Percentiles rank a stretch among this genome's conserved stretches.
These are phyloP conservation scores for Lepiota brunneoincarnata DNA, from an alignment of 768 basidiomycete genomes.

Conservation along the genomic window DNA sequence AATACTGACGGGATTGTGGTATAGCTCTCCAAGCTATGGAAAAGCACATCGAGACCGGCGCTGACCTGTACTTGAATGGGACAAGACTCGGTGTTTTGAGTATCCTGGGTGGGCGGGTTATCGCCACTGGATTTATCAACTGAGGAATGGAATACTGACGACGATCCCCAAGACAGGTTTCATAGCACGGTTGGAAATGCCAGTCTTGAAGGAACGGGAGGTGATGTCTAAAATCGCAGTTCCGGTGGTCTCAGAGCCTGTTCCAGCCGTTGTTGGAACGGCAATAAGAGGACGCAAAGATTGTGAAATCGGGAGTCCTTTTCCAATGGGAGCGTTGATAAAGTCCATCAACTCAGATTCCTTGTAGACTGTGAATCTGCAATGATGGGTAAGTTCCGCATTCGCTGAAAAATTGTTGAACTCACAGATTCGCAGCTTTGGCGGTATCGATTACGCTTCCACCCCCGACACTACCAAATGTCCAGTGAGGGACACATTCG, in stretches of 20 bases:
- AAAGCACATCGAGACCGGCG: conserved; percentile 92
- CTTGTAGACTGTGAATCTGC: conserved; percentile 85
- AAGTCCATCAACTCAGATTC: conserved; percentile 94
- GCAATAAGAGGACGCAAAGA: conserved; percentile 83
- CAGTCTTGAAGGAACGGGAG: conserved; percentile 91
- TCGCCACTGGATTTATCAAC: not conserved
- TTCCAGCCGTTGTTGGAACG: conserved; percentile 73
- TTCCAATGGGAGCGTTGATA: conserved; percentile 94
- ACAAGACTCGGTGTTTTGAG: conserved; percentile 87
- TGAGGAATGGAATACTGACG: conserved; percentile 26
- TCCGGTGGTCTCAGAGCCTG: conserved; percentile 93
- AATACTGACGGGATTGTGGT: conserved; percentile 82
- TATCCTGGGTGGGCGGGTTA: conserved; percentile 45
- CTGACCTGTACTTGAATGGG: conserved; percentile 92
- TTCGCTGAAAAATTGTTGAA: not conserved
- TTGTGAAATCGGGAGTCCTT: conserved; percentile 79
- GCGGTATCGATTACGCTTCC: conserved; percentile 95
- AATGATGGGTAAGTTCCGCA: conserved; percentile 5
- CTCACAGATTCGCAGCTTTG: conserved; percentile 88
- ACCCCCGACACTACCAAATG: conserved; percentile 70
- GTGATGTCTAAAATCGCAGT: conserved; percentile 94
- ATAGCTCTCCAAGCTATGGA: conserved; percentile 94
- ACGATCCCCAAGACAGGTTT: conserved; percentile 86
- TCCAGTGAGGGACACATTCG: conserved; percentile 2
- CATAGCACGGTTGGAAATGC: conserved; percentile 89